Evolutionary conservation across 2,329 filamentous ascomycete species (phyloP).

Genomic region (Biscogniauxia sp.): DNA sequence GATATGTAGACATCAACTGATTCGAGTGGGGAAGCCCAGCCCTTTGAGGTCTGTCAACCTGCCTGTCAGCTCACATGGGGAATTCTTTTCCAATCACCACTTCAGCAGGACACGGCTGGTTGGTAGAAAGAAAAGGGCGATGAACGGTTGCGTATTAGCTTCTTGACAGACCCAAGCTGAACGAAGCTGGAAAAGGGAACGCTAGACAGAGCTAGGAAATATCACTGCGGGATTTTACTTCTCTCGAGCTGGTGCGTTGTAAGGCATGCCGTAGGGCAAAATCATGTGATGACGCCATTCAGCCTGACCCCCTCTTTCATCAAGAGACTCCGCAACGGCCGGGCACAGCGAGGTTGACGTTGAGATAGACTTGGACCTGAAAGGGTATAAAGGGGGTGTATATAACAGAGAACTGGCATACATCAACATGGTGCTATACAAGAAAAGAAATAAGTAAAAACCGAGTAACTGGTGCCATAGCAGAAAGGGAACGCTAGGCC

Average conservation of each 20-base stretch:
- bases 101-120: neutral
- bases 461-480: neutral
- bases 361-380: neutral
- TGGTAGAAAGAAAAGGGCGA: neutral
- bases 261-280: neutral
- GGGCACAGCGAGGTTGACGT: neutral
- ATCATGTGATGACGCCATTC: neutral
- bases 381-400: neutral
- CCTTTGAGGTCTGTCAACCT: neutral
- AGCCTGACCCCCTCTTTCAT: neutral
- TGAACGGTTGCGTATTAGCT: neutral
- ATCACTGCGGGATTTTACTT: neutral
- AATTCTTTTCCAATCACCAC: neutral
- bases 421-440: neutral
- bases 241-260: neutral
- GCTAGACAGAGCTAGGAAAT: neutral
- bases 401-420: neutral
- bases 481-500: neutral
- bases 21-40: neutral
- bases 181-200: neutral
- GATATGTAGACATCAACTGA: slow-evolving; percentile 3
- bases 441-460: too few species aligned
- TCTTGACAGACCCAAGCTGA: neutral
- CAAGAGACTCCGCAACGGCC: neutral
- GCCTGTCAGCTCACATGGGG: neutral